phyloP scores from a whole-genome alignment of 23 red algal species.

The Gracilaria vermiculophylla region DNA sequence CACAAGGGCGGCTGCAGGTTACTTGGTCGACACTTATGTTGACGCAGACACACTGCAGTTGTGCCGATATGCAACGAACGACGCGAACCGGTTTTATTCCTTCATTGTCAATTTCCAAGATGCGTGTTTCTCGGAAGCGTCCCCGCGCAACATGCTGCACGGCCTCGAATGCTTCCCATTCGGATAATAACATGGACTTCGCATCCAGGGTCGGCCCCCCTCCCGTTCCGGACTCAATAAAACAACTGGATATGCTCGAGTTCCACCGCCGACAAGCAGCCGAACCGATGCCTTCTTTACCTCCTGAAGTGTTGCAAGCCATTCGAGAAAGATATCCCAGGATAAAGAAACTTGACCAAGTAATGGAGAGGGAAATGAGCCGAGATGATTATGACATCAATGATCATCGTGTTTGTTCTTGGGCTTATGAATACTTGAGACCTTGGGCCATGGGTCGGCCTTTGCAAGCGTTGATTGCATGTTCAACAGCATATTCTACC shows the following conservation, averaged over 20 bases:
- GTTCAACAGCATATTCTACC: background rate
- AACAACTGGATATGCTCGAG: slow-evolving; percentile 7
- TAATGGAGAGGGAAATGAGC: background rate
- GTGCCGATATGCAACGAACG: too few species aligned
- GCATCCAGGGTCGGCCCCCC: background rate
- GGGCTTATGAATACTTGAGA: slow-evolving; percentile 26
- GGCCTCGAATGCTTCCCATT: background rate
- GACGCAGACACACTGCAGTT: too few species aligned
- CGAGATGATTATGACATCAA: slow-evolving; percentile 38
- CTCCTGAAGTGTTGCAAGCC: background rate
- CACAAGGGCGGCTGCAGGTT: too few species aligned
- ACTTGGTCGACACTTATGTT: too few species aligned
- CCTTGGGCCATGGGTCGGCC: background rate
- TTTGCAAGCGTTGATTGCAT: background rate
- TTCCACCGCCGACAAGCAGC: background rate
- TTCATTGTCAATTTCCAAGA: background rate
- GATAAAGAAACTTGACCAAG: background rate
- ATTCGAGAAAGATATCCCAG: slow-evolving; percentile 2
- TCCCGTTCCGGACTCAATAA: background rate
- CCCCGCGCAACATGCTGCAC: slow-evolving; percentile 12
- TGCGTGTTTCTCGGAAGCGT: background rate
- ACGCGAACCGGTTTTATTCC: background rate
- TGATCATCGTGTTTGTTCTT: slow-evolving; percentile 36
- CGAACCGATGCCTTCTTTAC: background rate
- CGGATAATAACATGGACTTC: background rate